phyloP scores from a whole-genome alignment of 345 rosid genomes.

The Populus davidiana region DNA sequence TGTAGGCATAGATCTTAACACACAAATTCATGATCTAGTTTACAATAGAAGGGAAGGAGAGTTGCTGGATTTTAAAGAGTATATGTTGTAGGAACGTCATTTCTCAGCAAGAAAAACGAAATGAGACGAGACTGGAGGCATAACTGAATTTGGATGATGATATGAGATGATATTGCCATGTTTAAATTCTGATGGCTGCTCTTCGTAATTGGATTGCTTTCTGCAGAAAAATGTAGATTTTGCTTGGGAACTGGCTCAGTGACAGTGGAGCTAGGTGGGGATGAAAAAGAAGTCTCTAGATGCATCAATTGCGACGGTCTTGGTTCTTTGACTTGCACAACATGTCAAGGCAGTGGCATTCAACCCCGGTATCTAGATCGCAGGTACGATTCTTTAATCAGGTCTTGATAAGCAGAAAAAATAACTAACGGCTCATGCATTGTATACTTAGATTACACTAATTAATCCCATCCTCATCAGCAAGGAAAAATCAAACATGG shows the following conservation, averaged over 20 bases:
- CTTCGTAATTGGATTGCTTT: neutral
- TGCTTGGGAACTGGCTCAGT: slow-evolving; percentile 74
- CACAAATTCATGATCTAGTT: neutral
- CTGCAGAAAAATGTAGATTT: slow-evolving; percentile 76
- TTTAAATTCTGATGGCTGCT: slow-evolving; percentile 11
- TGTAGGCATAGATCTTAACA: neutral
- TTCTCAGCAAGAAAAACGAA: neutral
- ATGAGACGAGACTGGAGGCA: neutral
- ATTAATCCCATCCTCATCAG: neutral
- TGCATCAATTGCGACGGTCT: slow-evolving; percentile 82
- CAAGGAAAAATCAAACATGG: neutral
- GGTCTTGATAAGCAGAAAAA: neutral
- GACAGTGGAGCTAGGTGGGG: slow-evolving; percentile 70
- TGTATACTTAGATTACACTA: neutral
- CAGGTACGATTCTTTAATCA: slow-evolving; percentile 42
- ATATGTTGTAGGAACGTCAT: neutral
- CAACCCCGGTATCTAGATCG: slow-evolving; percentile 99
- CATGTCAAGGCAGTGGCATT: slow-evolving; percentile 92
- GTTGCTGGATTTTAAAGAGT: neutral
- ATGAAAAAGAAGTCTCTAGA: slow-evolving; percentile 64
- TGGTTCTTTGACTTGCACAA: slow-evolving; percentile 90
- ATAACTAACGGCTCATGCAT: too few relatives aligned
- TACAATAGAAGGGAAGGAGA: neutral
- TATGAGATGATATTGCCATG: neutral
- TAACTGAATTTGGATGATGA: neutral